Evolutionary conservation across 2,329 filamentous ascomycete genomes (phyloP).

Genomic region (Lizonia empirigonia): DNA sequence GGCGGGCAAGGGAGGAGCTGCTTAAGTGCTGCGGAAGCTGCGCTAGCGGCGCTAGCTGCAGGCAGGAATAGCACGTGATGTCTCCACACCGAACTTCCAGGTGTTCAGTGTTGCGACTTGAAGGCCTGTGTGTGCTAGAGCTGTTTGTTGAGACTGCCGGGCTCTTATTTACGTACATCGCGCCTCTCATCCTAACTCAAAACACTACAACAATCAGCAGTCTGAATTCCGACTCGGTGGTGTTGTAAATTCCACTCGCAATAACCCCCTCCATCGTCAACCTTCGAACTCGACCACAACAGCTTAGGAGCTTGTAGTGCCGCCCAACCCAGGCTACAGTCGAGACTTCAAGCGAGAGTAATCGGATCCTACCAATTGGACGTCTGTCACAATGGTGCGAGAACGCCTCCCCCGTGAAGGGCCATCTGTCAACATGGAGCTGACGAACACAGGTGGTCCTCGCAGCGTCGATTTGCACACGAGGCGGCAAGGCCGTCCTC

Average conservation of each 20-base stretch:
- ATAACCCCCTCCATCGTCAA: slow-evolving; percentile 19
- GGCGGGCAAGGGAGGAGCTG: slow-evolving; percentile 21
- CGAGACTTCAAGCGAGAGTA: not conserved
- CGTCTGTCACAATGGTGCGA: slow-evolving; percentile 37
- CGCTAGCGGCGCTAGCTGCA: slow-evolving; percentile 24
- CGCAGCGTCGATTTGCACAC: slow-evolving; percentile 97
- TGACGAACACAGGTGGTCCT: slow-evolving; percentile 78
- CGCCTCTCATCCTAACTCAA: not conserved
- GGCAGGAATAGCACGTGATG: slow-evolving; percentile 26
- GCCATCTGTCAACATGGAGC: slow-evolving; percentile 21
- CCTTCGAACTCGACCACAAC: slow-evolving; percentile 5
- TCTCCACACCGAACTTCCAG: slow-evolving; percentile 34
- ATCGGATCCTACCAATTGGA: slow-evolving; percentile 10
- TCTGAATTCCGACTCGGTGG: not conserved
- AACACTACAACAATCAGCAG: not conserved
- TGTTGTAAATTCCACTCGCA: slow-evolving; percentile 4
- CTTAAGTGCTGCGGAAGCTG: slow-evolving; percentile 15
- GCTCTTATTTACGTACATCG: slow-evolving; percentile 1
- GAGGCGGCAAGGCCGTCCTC: slow-evolving; percentile 96
- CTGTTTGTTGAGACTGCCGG: slow-evolving; percentile 3
- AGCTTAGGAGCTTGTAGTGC: not conserved
- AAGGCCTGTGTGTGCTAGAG: slow-evolving; percentile 13
- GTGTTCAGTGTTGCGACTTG: slow-evolving; percentile 29
- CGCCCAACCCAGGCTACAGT: not conserved
- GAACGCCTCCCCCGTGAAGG: not conserved